Conservation (phyloP, 495 filamentous ascomycete species). For the Daldinia decipiens region DNA sequence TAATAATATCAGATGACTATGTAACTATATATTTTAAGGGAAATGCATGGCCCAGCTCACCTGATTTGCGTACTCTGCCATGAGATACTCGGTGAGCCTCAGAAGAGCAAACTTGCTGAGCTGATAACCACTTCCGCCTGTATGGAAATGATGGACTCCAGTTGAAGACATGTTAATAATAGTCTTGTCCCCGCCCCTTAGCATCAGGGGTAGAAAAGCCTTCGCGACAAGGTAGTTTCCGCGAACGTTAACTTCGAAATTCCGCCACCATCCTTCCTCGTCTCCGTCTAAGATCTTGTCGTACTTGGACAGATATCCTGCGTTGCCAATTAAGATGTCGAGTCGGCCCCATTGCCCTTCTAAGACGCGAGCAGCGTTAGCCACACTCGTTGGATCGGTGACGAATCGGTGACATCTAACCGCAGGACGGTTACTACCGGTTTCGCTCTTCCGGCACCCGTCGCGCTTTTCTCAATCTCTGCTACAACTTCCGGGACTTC, state of each 20-base stretch:
- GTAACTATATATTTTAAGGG: neutral
- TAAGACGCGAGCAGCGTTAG: conserved; percentile 39
- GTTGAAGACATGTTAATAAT: conserved; percentile 58
- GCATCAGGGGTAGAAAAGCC: conserved; percentile 57
- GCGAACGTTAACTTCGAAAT: conserved; percentile 58
- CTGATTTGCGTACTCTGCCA: conserved; percentile 53
- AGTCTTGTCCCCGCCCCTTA: conserved; percentile 58
- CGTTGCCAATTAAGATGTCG: conserved; percentile 65
- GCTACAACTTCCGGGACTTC: conserved; percentile 42
- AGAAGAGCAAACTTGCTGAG: conserved; percentile 59
- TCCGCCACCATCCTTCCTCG: conserved; percentile 56
- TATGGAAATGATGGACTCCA: conserved; percentile 50
- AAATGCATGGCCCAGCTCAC: conserved; percentile 9
- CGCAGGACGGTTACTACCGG: conserved; percentile 51
- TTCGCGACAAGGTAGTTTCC: conserved; percentile 46
- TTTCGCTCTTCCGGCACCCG: conserved; percentile 43
- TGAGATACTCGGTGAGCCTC: conserved; percentile 58
- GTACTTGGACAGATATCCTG: conserved; percentile 53
- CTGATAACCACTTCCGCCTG: conserved; percentile 54
- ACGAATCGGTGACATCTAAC: conserved; percentile 59
- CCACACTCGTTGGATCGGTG: conserved; percentile 48
- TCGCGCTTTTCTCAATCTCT: conserved; percentile 53
- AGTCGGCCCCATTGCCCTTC: conserved; percentile 47
- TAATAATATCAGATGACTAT: neutral
- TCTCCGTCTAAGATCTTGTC: conserved; percentile 52